Evolutionary conservation across 2,329 filamentous ascomycete species (phyloP).

Genomic region (Trichoderma gracile): DNA sequence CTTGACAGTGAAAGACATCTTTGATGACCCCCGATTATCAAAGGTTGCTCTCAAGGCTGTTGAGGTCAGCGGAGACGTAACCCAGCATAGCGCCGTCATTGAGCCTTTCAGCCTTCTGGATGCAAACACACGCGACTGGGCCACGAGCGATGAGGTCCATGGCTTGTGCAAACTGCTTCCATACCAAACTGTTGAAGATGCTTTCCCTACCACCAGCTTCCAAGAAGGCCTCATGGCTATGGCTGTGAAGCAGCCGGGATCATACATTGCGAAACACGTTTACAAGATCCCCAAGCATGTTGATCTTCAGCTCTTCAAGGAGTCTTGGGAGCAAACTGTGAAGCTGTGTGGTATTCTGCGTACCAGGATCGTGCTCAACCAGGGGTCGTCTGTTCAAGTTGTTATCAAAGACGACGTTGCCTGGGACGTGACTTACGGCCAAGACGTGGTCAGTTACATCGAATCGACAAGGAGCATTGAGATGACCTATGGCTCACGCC

Average conservation of each 20-base stretch:
- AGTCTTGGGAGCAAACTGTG: slow-evolving; percentile 26
- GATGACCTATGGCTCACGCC: slow-evolving; percentile 24
- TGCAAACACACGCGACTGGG: neutral
- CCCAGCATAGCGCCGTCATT: neutral
- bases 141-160: no score
- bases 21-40: neutral
- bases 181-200: slow-evolving; percentile 24
- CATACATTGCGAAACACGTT: slow-evolving; percentile 20
- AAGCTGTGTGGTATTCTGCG: slow-evolving; percentile 8
- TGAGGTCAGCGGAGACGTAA: neutral
- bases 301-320: slow-evolving; percentile 2
- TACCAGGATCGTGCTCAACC: slow-evolving; percentile 25
- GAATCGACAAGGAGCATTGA: neutral
- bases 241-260: slow-evolving; percentile 19
- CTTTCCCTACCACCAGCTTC: slow-evolving; percentile 29
- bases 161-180: neutral
- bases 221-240: slow-evolving; percentile 29
- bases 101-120: neutral
- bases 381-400: neutral
- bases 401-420: neutral
- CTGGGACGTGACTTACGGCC: neutral
- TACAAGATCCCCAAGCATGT: neutral
- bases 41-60: neutral
- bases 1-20: neutral
- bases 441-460: neutral